phyloP scores from a whole-genome alignment of 2,329 filamentous ascomycete species.

The Aureobasidium sp. region DNA sequence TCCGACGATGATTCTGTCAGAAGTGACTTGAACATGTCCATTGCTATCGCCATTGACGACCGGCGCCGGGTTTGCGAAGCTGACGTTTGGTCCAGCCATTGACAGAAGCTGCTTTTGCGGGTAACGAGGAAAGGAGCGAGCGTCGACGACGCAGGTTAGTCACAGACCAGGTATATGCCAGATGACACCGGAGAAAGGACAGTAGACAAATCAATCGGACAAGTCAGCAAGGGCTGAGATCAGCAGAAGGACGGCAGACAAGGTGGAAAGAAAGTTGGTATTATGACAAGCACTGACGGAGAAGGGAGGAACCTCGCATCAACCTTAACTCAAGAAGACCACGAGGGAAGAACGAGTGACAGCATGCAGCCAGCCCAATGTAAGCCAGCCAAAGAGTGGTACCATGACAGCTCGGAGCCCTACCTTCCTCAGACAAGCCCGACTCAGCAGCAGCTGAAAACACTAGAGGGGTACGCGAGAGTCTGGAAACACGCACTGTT shows the following conservation, averaged over 20 bases:
- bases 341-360: neutral
- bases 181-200: neutral
- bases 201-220: neutral
- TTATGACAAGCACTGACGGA: conserved; percentile 12
- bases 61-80: neutral
- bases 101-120: neutral
- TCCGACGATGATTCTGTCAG: conserved; percentile 49
- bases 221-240: neutral
- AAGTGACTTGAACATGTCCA: neutral
- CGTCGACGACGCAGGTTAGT: neutral
- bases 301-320: neutral
- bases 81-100: conserved; percentile 11
- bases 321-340: neutral
- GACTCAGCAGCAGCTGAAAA: conserved; percentile 3
- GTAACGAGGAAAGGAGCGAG: neutral
- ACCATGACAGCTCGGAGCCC: neutral
- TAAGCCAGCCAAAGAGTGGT: neutral
- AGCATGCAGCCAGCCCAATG: conserved; percentile 3
- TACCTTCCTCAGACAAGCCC: neutral
- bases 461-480: neutral
- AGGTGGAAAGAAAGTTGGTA: neutral
- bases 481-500: neutral
- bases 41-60: conserved; percentile 2
- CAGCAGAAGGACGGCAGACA: neutral
- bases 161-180: neutral